Percentiles rank a stretch among this genome's conserved stretches.
Conservation (phyloP, 2,329 filamentous ascomycete species). For the Colletotrichum lini region DNA sequence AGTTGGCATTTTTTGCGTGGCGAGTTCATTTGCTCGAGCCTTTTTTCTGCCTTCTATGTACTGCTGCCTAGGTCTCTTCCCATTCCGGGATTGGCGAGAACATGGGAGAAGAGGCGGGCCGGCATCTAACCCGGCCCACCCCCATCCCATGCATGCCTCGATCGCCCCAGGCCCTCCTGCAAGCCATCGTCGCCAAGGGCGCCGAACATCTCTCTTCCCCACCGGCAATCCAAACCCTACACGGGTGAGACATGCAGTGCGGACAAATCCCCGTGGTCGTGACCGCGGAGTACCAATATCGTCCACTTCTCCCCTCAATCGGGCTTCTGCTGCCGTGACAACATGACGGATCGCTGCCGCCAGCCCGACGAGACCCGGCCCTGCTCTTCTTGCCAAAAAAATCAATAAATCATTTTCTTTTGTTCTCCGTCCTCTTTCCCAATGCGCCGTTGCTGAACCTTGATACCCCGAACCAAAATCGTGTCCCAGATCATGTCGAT, state of each 20-base stretch:
- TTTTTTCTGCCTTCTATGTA: conserved; percentile 34
- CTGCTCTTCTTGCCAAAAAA: conserved; percentile 34
- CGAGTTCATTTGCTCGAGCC: conserved; percentile 40
- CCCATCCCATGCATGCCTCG: conserved; percentile 16
- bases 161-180: background rate
- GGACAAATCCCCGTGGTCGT: conserved; percentile 16
- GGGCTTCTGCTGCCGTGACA: background rate
- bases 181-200: conserved; percentile 14
- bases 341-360: background rate
- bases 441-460: conserved; percentile 40
- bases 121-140: background rate
- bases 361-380: conserved; percentile 25
- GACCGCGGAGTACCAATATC: background rate
- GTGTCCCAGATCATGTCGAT: conserved; percentile 33
- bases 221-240: conserved; percentile 2
- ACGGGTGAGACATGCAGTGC: conserved; percentile 22
- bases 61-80: conserved; percentile 25
- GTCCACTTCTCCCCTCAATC: background rate
- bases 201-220: background rate
- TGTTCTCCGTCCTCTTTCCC: conserved; percentile 39
- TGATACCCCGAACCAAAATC: conserved; percentile 26
- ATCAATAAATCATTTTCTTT: conserved; percentile 29
- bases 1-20: conserved; percentile 32
- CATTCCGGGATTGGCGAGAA: background rate
- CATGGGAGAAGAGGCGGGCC: background rate